Conservation (phyloP, 2,329 filamentous ascomycete genomes). For the Talaromyces sp. region DNA sequence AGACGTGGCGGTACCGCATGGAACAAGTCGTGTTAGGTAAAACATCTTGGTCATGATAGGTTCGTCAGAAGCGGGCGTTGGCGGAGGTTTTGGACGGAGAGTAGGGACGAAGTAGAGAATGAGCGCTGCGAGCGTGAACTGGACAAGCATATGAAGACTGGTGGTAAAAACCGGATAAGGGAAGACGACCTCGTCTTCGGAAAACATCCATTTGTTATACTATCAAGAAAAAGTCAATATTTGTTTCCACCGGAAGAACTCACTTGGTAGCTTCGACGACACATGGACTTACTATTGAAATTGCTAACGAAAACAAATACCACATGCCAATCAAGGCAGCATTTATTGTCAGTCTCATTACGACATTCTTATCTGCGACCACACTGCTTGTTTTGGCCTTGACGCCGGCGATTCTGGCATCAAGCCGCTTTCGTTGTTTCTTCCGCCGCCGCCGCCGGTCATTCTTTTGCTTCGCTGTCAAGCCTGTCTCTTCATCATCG, state of each 20-base stretch:
- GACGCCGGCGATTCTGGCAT: conserved; percentile 62
- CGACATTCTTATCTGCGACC: conserved; percentile 68
- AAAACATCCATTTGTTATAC: conserved; percentile 99
- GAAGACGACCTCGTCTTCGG: conserved; percentile 77
- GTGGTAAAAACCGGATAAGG: conserved; percentile 94
- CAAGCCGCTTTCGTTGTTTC: conserved; percentile 62
- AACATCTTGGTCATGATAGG: conserved; percentile 76
- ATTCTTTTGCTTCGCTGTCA: conserved; percentile 67
- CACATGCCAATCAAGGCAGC: conserved; percentile 77
- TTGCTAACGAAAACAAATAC: conserved; percentile 89
- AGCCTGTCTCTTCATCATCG: conserved; percentile 84
- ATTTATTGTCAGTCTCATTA: conserved; percentile 68
- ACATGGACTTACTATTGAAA: conserved; percentile 67
- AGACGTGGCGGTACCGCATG: conserved; percentile 87
- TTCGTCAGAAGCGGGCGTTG: conserved; percentile 41
- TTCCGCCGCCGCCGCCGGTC: conserved; percentile 61
- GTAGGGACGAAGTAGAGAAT: conserved; percentile 80
- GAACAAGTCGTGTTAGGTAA: conserved; percentile 85
- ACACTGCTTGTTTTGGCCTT: conserved; percentile 62
- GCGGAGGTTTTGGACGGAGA: conserved; percentile 60
- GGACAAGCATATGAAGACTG: conserved; percentile 90
- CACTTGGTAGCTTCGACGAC: not conserved
- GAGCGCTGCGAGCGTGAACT: conserved; percentile 72
- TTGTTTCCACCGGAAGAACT: conserved; percentile 10
- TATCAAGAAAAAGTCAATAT: conserved; percentile 29